Conservation (phyloP, 345 rosid genomes). For the Salix koriyanagi region DNA sequence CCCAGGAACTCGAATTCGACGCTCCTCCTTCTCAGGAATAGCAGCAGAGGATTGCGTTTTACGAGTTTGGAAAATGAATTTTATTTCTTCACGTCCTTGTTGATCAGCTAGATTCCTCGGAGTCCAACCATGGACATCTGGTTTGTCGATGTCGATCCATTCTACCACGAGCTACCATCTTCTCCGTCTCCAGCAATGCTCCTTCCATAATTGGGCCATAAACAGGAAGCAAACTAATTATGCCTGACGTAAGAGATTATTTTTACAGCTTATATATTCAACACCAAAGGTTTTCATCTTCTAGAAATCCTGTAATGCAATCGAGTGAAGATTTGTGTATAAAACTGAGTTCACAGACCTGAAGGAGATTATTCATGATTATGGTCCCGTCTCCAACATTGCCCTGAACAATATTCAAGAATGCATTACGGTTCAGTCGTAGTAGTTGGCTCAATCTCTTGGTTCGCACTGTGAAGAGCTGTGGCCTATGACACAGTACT, state of each 20-base stretch:
- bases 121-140: slow-evolving; percentile 62
- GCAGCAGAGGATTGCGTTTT: slow-evolving; percentile 30
- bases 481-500: slow-evolving; percentile 81
- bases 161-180: slow-evolving; percentile 72
- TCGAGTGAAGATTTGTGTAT: neutral
- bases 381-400: slow-evolving; percentile 92
- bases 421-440: slow-evolving; percentile 78
- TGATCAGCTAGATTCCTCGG: slow-evolving; percentile 74
- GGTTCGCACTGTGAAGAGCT: slow-evolving; percentile 81
- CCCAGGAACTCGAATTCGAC: slow-evolving; percentile 43
- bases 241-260: neutral
- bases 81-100: slow-evolving; percentile 80
- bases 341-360: slow-evolving; percentile 34
- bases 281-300: neutral
- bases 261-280: neutral
- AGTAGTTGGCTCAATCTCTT: slow-evolving; percentile 83
- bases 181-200: slow-evolving; percentile 62
- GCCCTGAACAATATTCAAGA: slow-evolving; percentile 78
- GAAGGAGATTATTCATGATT: slow-evolving; percentile 87
- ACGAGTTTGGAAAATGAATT: slow-evolving; percentile 39
- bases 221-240: neutral
- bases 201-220: slow-evolving; percentile 51
- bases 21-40: slow-evolving; percentile 48
- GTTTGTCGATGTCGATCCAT: slow-evolving; percentile 56
- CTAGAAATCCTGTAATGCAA: neutral